Conservation (phyloP, 352 stramenopile species). For the Salisapilia sapeloensis region DNA sequence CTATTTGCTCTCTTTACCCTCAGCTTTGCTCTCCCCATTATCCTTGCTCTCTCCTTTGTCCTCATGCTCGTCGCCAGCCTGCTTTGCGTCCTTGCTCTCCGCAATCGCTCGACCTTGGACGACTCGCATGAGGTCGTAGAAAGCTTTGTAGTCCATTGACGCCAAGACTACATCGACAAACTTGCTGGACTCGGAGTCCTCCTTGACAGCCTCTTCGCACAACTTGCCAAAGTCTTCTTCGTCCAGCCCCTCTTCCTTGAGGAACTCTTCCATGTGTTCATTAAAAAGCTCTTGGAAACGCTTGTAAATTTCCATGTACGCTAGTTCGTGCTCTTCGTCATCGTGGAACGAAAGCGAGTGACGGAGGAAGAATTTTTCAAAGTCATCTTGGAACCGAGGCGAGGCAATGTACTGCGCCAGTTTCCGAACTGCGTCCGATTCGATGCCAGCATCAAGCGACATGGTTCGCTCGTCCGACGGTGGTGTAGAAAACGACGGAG, state of each 20-base stretch:
- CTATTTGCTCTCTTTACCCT: constrained; percentile 10
- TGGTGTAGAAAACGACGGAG: no score
- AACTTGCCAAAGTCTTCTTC: constrained; percentile 41
- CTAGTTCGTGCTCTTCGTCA: constrained; percentile 43
- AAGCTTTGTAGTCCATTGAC: constrained; percentile 65
- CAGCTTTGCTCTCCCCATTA: constrained; percentile 6
- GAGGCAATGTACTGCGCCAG: constrained; percentile 47
- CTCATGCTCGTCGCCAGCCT: constrained; percentile 8
- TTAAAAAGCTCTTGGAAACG: constrained; percentile 65
- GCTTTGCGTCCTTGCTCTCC: constrained; percentile 17
- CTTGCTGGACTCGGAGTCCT: constrained; percentile 35
- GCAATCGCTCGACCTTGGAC: constrained; percentile 36
- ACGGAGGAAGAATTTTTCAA: constrained; percentile 65
- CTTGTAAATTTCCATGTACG: constrained; percentile 58
- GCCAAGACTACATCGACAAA: constrained; percentile 62
- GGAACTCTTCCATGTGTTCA: constrained; percentile 49
- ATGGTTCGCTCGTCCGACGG: no score
- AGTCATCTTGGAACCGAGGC: constrained; percentile 35
- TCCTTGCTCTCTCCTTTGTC: constrained; percentile 6
- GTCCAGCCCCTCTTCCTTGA: constrained; percentile 19
- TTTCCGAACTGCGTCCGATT: constrained; percentile 31
- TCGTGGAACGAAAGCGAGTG: constrained; percentile 43
- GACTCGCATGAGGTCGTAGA: constrained; percentile 53
- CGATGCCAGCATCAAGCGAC: no score
- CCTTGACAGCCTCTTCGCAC: constrained; percentile 31